A percentile compares a stretch with the other conserved stretches of the same genome.
Evolutionary conservation across 495 filamentous ascomycete species (phyloP).

Genomic region (Talaromyces ruber): DNA sequence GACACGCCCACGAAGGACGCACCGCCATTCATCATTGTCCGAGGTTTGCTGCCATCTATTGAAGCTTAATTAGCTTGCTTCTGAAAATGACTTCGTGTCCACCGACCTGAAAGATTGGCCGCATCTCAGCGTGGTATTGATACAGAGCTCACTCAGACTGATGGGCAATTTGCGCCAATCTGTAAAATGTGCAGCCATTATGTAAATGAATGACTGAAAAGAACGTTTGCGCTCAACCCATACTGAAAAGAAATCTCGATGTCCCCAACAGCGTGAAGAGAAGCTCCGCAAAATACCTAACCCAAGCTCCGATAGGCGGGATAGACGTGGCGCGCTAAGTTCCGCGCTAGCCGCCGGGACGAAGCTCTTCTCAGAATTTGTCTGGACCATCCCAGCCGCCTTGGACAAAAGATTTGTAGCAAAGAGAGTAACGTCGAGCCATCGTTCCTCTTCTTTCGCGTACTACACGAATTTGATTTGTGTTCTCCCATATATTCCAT

Average conservation of each 20-base stretch:
- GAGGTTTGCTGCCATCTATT: constrained; percentile 72
- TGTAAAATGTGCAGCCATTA: constrained; percentile 28
- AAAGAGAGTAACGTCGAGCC: not conserved
- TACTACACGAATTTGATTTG: no score
- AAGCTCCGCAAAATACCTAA: not conserved
- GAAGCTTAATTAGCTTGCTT: not conserved
- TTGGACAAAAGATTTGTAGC: constrained; percentile 2
- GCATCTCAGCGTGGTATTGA: constrained; percentile 84
- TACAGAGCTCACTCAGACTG: constrained; percentile 72
- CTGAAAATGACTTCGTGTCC: not conserved
- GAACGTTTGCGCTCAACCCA: not conserved
- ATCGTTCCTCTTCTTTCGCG: not conserved
- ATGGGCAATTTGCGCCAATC: constrained; percentile 80
- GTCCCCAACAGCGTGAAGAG: not conserved
- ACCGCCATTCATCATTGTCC: constrained; percentile 77
- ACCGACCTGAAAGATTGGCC: constrained; percentile 77
- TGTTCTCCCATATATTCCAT: not conserved
- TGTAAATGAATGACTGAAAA: not conserved
- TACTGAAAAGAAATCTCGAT: not conserved
- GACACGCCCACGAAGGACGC: constrained; percentile 76
- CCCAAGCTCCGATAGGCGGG: not conserved
- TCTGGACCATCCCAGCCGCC: not conserved
- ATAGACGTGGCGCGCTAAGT: not conserved
- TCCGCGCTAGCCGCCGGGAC: not conserved
- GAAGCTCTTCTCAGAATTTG: not conserved